Conservation (phyloP, 371 early-diverging fungal species). For the Chytridiales sp. region DNA sequence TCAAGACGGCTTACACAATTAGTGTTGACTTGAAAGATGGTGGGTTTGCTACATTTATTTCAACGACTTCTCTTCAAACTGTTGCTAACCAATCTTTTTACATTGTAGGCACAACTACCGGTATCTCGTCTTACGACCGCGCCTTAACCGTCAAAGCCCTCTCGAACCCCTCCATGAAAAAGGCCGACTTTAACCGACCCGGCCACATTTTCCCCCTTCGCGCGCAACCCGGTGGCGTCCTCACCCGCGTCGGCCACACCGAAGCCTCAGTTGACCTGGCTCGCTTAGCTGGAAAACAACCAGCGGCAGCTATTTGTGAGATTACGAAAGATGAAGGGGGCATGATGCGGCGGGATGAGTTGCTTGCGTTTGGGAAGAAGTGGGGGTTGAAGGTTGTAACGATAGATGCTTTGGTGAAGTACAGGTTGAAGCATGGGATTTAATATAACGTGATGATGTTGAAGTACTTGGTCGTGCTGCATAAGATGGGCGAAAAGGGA, state of each 20-base stretch:
- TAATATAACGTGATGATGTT: too few relatives aligned
- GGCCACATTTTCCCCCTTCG: conserved; percentile 95
- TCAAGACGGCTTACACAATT: conserved; percentile 91
- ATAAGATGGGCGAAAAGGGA: too few relatives aligned
- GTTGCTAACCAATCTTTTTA: neutral
- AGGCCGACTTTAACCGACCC: conserved; percentile 81
- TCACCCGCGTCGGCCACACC: conserved; percentile 88
- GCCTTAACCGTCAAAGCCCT: conserved; percentile 75
- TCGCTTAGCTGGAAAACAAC: conserved; percentile 73
- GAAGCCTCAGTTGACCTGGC: conserved; percentile 92
- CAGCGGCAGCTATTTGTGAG: conserved; percentile 91
- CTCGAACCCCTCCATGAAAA: conserved; percentile 64
- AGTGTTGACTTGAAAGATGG: conserved; percentile 82
- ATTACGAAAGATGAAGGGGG: conserved; percentile 88
- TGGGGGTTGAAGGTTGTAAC: conserved; percentile 84
- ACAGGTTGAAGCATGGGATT: conserved; percentile 44
- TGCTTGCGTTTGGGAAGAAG: conserved; percentile 75
- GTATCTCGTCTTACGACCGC: conserved; percentile 92
- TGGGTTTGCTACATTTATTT: conserved; percentile 10
- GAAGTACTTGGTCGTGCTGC: too few relatives aligned
- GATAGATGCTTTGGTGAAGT: conserved; percentile 80
- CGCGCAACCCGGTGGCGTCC: conserved; percentile 72
- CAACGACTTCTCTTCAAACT: neutral
- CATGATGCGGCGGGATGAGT: conserved; percentile 93
- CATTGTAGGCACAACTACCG: conserved; percentile 75